Base-by-base conservation (phyloP, 805 yeast species). In the Wickerhamiella brachini region DNA sequence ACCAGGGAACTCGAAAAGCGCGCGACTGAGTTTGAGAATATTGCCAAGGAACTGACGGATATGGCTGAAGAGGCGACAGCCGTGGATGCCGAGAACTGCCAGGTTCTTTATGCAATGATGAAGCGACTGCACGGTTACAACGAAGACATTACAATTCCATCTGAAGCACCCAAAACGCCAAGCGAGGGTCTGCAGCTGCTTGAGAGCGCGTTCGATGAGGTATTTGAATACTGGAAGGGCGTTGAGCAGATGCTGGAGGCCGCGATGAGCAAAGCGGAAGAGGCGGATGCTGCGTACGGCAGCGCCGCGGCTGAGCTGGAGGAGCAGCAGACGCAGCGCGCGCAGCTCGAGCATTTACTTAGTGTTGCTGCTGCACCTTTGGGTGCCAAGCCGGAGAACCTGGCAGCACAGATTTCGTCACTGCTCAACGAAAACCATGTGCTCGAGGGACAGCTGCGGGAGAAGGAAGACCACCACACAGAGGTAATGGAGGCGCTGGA, bases 391-490 rank as follows among this genome's bases (percentile, higher is more conserved):
- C 42, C 17, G 10, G 41, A 37, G 34, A 44, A 44, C 43, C 44
- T 52, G n/a, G 41, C 45, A 2, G 44, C 31, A 24, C 44, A 43
- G 23, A 49, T 47, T 17, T 22, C 39, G 9, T 51, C 50, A 3
- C 23, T 52, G 39, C 20, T 52, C 15, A 46, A 47, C 39, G 47
- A 52, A 2, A 52, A 47, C 46, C 43, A 38, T 5, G 51, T 51
- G 8, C 52, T 52, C 22, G 52, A 52, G 44, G 18, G 17, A 5
- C 54, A 52, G 50, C 46, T 52, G 7, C 34, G 24, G 8, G 49
- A 42, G 39, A 41, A 47, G 17, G 48, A 49, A 24, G 48, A 43
- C n/a, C 24, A 45, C 22, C 43, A 48, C 34, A 38, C 38, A 17
- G 50, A 34, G 18, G 26, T 44, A 15, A 45, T 53, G 6, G 50